Evolutionary conservation across 1,284 basidiomycete species (phyloP), one percentile per base, ranked within the genome.

Genomic region (Thecaphora thlaspeos): DNA sequence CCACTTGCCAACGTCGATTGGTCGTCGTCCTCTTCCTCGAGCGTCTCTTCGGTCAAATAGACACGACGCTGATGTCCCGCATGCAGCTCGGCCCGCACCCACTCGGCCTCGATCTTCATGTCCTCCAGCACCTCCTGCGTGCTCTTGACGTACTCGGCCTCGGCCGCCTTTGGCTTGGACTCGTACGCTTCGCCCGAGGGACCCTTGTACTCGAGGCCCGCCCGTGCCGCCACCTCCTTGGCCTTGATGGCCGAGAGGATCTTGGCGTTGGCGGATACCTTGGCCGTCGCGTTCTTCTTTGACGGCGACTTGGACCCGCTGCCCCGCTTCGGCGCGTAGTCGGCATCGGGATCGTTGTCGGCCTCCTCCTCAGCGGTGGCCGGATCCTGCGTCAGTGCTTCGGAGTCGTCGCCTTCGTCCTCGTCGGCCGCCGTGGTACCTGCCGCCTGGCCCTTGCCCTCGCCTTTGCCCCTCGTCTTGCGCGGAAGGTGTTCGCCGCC

Each of bases 261-360:
- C 17, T 44, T 48, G 28, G 39, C 65, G 37, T 68, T 80, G 59
- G 61, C 79, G 0, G 82, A 83, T 64, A 85, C 85, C 43, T 30
- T 39, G 11, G 30, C 34, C 17, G 44, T 41, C 21, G 38, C 4
- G 15, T n/a, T 39, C 8, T 42, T 41, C 24, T 45, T 54, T 3
- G 46, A 30, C 11, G 49, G 45, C 1, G 46, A 24, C 17, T 38
- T 42, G 18, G 10, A 18, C 2, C 26, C 44, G 24, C 10, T 28
- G 5, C 45, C 40, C 5, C n/a, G n/a, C n/a, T n/a, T n/a, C n/a
- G 26, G 26, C 7, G 26, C 26, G 26, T 28, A 28, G 26, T 28
- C 26, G 5, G 26, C 32, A 14, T 34, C 32, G 8, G 40, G 42
- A 19, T 38, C 52, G 12, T 39, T 44, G 17, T 32, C 58, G 5